These are phyloP conservation scores for Globomyces pollinis-pini DNA, from an alignment of 192 early-diverging fungal species.

Conservation along the genomic window DNA sequence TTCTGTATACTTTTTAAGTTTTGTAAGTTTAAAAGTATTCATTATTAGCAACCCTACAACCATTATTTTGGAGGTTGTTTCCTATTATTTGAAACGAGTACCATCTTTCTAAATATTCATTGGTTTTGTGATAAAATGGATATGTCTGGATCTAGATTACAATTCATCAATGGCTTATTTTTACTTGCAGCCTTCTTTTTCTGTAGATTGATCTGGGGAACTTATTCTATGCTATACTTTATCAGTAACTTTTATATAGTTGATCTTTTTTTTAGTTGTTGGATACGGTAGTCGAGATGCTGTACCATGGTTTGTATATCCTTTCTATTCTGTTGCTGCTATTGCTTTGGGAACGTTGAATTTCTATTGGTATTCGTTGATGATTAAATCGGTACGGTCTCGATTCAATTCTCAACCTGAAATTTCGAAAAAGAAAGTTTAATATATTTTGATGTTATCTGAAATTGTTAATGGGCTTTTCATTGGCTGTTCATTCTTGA, in stretches of 20 bases:
- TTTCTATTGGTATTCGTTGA: conserved; percentile 6
- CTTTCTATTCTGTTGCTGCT: conserved; percentile 1
- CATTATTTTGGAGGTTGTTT: conserved; percentile 82
- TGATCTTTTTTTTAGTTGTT: background rate
- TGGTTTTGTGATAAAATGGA: conserved; percentile 91
- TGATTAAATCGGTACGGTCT: conserved; percentile 7
- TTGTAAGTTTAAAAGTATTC: conserved; percentile 1
- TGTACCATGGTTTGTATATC: background rate
- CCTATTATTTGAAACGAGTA: conserved; percentile 81
- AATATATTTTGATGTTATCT: conserved; percentile 1
- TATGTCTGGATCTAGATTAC: conserved; percentile 69
- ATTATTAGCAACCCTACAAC: conserved; percentile 67
- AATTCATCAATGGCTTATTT: conserved; percentile 75
- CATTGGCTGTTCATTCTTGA: too few species aligned
- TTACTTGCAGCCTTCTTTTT: conserved; percentile 67
- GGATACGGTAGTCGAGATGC: background rate
- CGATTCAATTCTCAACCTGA: too few species aligned
- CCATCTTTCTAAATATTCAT: conserved; percentile 87
- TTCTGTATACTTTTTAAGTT: conserved; percentile 68
- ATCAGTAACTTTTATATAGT: conserved; percentile 26
- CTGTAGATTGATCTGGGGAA: conserved; percentile 68
- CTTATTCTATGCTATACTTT: conserved; percentile 47
- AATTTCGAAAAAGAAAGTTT: background rate
- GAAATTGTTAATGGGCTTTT: too few species aligned
- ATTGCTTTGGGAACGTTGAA: background rate